Conservation (phyloP, 768 basidiomycete species). For the Termitomyces titanicus region DNA sequence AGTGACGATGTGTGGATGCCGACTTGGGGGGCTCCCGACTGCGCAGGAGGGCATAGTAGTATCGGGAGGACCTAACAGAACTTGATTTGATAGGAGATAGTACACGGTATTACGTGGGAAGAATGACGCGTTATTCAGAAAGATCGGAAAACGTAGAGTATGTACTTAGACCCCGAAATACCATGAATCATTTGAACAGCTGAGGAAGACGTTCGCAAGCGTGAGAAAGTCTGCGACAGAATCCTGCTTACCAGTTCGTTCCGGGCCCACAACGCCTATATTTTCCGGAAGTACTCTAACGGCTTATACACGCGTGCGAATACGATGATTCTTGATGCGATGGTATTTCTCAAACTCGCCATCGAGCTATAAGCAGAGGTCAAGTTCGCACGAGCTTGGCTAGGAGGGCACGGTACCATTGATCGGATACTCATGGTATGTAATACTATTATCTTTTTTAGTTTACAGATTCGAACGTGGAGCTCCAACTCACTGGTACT, state of each 20-base stretch:
- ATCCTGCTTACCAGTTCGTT: constrained; percentile 32
- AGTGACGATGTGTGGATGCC: no score
- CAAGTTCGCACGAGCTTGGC: no score
- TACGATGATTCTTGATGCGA: constrained; percentile 51
- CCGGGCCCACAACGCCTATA: constrained; percentile 34
- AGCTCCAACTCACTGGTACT: constrained; percentile 49
- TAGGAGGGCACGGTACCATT: constrained; percentile 51
- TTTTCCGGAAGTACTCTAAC: constrained; percentile 49
- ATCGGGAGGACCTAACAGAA: no score
- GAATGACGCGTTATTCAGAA: constrained; percentile 49
- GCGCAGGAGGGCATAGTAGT: no score
- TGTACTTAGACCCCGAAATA: constrained; percentile 62
- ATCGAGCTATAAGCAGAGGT: constrained; percentile 50
- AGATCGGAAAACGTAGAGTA: constrained; percentile 61
- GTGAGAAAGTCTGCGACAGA: neutral
- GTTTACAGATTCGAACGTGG: neutral
- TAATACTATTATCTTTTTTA: neutral
- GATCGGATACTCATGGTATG: constrained; percentile 21
- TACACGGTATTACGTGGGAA: constrained; percentile 27
- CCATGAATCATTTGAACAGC: constrained; percentile 68
- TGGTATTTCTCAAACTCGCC: constrained; percentile 52
- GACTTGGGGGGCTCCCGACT: no score
- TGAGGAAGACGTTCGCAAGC: constrained; percentile 18
- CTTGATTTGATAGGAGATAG: constrained; percentile 44
- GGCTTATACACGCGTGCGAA: constrained; percentile 46